Percentiles rank a stretch among this genome's conserved stretches.
Conservation (phyloP, 805 yeast species). For the Yarrowia porcina region DNA sequence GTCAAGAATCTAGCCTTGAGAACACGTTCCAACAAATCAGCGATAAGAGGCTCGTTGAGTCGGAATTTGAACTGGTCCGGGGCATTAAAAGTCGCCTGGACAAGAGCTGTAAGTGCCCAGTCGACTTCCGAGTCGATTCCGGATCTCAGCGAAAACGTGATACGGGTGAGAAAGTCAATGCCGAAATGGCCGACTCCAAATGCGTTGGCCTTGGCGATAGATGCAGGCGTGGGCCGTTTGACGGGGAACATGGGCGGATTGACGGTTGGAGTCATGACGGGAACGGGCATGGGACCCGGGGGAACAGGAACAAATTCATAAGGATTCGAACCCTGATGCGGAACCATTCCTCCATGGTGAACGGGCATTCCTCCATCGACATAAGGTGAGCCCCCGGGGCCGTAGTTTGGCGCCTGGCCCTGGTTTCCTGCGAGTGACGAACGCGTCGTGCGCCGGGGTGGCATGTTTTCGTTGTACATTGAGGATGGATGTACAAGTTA, state of each 20-base stretch:
- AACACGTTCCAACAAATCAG: slow-evolving; percentile 45
- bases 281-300: slow-evolving; percentile 32
- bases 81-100: slow-evolving; percentile 46
- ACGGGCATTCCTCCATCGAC: slow-evolving; percentile 5
- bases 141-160: slow-evolving; percentile 65
- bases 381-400: slow-evolving; percentile 1
- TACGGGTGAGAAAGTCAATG: slow-evolving; percentile 58
- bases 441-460: slow-evolving; percentile 21
- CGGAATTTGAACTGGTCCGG: slow-evolving; percentile 51
- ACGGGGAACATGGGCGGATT: slow-evolving; percentile 36
- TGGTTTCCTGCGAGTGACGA: slow-evolving; percentile 7
- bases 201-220: slow-evolving; percentile 23
- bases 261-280: slow-evolving; percentile 39
- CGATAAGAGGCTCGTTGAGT: slow-evolving; percentile 41
- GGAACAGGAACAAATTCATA: slow-evolving; percentile 15
- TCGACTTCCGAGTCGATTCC: slow-evolving; percentile 64
- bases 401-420: background rate
- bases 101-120: slow-evolving; percentile 63
- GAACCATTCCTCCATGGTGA: background rate
- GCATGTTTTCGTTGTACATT: slow-evolving; percentile 15
- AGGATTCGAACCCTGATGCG: background rate
- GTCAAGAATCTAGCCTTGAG: slow-evolving; percentile 37
- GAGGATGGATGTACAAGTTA: background rate
- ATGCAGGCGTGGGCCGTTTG: slow-evolving; percentile 31
- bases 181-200: slow-evolving; percentile 49